These are phyloP conservation scores for Cladochytrium tenue DNA, from an alignment of 371 early-diverging fungal species.

Conservation along the genomic window DNA sequence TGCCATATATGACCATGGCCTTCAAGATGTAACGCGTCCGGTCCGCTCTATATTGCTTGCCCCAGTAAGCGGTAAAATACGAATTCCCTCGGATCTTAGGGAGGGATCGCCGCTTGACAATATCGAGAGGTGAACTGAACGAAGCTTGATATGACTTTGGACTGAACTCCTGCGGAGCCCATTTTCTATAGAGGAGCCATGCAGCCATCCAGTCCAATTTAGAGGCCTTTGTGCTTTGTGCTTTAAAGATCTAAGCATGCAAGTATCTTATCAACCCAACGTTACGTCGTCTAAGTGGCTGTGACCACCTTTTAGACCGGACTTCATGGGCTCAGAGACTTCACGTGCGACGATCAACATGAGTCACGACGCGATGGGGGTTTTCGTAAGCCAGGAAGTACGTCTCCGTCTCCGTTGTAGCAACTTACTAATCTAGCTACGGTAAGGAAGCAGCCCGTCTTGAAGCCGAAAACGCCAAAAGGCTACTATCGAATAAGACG, in stretches of 20 bases:
- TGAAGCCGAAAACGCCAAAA: constrained; percentile 68
- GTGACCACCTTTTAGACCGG: constrained; percentile 13
- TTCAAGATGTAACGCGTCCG: not conserved
- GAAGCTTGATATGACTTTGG: too few species aligned
- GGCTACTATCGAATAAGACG: constrained; percentile 69
- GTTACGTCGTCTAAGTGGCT: not conserved
- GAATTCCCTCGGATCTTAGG: too few species aligned
- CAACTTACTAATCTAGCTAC: constrained; percentile 1
- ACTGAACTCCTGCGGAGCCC: too few species aligned
- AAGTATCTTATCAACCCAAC: constrained; percentile 10
- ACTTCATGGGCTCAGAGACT: constrained; percentile 40
- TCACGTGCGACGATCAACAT: constrained; percentile 67
- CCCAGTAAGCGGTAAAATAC: too few species aligned
- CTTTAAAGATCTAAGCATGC: constrained; percentile 65
- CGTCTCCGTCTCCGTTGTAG: not conserved
- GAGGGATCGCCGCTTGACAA: too few species aligned
- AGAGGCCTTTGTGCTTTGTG: constrained; percentile 84
- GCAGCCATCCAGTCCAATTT: constrained; percentile 77
- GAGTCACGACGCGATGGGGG: constrained; percentile 73
- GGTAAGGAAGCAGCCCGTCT: constrained; percentile 76
- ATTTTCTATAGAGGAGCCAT: constrained; percentile 34
- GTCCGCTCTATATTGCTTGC: not conserved
- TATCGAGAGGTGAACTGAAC: too few species aligned
- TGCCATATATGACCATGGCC: not conserved
- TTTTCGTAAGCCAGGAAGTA: constrained; percentile 58